Evolutionary conservation across 2,329 filamentous ascomycete species (phyloP), one percentile per base, ranked within the genome.

Genomic region (Meredithiella fracta): DNA sequence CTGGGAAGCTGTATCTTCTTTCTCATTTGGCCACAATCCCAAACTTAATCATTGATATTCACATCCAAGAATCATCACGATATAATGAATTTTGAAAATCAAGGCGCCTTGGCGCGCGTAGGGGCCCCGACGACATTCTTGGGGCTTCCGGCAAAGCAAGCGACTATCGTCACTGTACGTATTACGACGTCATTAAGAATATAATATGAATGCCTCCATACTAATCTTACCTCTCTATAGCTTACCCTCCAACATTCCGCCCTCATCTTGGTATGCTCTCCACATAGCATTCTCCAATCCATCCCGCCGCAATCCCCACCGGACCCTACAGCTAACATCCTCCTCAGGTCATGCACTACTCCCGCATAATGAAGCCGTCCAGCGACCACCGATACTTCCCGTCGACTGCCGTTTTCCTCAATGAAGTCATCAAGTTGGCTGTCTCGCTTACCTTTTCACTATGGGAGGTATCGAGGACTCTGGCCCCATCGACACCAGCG

Each of bases 341-440:
- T 56, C 64, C 58, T 62, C 64, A 91, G 86, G 77, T 96, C 56
- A 85, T 95, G 76, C 91, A 96, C 71, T 95, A 97, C 69, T 95
- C 90, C 29, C 81, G 90, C 61, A 82, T 94, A 59, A 96, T 96
- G 90, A 85, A 89, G n/a, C 76, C 82, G 8, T 74, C 78, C 8
- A 82, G 83, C 66, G 86, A 88, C 62, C 86, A 90, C 65, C 83
- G 90, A 66, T 97, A 96, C 69, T 87, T 92, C 63, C 83, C 91
- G 40, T 96, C 90, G 44, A 97, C 92, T 8, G 90, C 91, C 47
- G 87, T 98, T 55, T 87, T 97, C 66, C 75, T 97, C 60, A 92
- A 90, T 68, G 92, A 98, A 70, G 77, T 95, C 50, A 78, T 96
- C 63, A 97, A 97, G 69, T 77, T 97, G 34, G 79, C 82, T 38